phyloP scores from a whole-genome alignment of 164 flowering plant genomes.

The Chimonanthus praecox region DNA sequence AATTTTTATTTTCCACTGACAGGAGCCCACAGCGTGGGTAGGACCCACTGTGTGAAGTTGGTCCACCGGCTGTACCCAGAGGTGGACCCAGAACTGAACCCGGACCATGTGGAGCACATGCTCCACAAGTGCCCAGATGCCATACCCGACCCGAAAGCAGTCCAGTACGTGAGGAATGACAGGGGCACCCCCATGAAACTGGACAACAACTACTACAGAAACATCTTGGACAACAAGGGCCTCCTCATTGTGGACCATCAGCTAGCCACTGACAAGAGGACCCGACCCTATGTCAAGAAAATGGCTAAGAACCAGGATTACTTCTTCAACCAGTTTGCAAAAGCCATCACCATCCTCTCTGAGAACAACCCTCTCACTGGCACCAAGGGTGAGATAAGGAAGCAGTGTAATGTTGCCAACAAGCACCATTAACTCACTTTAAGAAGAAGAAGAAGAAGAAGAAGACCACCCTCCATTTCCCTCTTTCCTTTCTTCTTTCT shows the following conservation, averaged over 20 bases:
- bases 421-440: slow-evolving; percentile 31
- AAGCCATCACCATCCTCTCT: slow-evolving; percentile 72
- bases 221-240: slow-evolving; percentile 95
- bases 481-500: neutral
- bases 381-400: slow-evolving; percentile 82
- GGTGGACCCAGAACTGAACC: slow-evolving; percentile 72
- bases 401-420: slow-evolving; percentile 82
- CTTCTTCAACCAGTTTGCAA: slow-evolving; percentile 72
- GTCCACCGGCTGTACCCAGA: slow-evolving; percentile 96
- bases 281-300: slow-evolving; percentile 80
- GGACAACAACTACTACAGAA: slow-evolving; percentile 96
- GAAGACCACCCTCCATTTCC: too few relatives aligned
- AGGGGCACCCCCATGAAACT: slow-evolving; percentile 90
- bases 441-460: neutral
- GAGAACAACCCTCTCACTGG: slow-evolving; percentile 98
- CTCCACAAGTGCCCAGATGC: slow-evolving; percentile 86
- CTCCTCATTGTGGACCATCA: slow-evolving; percentile 81
- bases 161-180: slow-evolving; percentile 93
- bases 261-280: slow-evolving; percentile 69
- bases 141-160: slow-evolving; percentile 93
- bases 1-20: slow-evolving; percentile 2
- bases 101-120: slow-evolving; percentile 88
- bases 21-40: slow-evolving; percentile 96
- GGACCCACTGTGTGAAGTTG: slow-evolving; percentile 96
- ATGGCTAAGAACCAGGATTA: slow-evolving; percentile 92